Conservation (phyloP, 83 land plant species). For the Picea abies region DNA sequence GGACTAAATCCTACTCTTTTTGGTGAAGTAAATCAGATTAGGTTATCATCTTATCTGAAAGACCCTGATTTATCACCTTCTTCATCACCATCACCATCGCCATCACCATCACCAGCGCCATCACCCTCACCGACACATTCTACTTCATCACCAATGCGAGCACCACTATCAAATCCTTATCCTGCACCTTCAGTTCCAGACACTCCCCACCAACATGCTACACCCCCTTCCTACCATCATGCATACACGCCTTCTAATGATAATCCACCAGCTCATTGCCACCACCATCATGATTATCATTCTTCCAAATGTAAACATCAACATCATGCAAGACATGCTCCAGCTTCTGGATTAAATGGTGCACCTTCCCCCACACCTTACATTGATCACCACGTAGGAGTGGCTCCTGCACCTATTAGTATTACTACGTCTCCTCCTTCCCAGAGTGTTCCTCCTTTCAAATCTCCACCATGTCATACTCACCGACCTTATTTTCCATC, state of each 20-base stretch:
- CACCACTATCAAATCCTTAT: constrained; percentile 23
- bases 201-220: constrained; percentile 12
- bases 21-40: constrained; percentile 73
- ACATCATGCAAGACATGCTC: constrained; percentile 14
- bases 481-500: not conserved
- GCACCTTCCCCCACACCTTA: constrained; percentile 15
- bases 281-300: constrained; percentile 10
- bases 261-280: not conserved
- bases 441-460: constrained; percentile 12
- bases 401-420: not conserved
- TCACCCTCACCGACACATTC: constrained; percentile 34
- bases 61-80: constrained; percentile 32
- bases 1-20: constrained; percentile 77
- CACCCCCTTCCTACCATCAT: constrained; percentile 31
- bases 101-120: constrained; percentile 18
- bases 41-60: constrained; percentile 55
- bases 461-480: not conserved
- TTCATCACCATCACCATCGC: constrained; percentile 27
- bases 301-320: constrained; percentile 22
- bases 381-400: not conserved
- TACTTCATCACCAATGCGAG: constrained; percentile 14
- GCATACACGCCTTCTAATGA: constrained; percentile 7
- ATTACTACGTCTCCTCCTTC: not conserved
- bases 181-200: constrained; percentile 31
- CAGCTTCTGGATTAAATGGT: constrained; percentile 10